Evolutionary conservation across 2,329 filamentous ascomycete species (phyloP).

Genomic region (Fulvia fulva): DNA sequence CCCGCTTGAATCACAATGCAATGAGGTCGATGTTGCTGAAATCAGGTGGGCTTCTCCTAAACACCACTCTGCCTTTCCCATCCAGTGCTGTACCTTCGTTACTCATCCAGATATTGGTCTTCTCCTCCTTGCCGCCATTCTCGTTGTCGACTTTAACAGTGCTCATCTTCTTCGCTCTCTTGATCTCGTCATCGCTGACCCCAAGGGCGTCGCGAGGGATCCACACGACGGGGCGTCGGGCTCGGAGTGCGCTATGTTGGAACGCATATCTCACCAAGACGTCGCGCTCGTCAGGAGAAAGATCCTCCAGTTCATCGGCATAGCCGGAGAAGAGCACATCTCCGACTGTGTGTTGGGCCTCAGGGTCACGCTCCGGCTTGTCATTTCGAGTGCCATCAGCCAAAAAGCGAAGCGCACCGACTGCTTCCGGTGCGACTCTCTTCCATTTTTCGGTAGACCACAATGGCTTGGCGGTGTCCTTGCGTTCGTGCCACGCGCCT

Average conservation of each 20-base stretch:
- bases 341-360: slow-evolving; percentile 67
- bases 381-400: slow-evolving; percentile 18
- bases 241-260: slow-evolving; percentile 80
- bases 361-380: slow-evolving; percentile 32
- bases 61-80: slow-evolving; percentile 66
- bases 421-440: slow-evolving; percentile 20
- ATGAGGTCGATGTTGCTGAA: slow-evolving; percentile 83
- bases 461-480: slow-evolving; percentile 7
- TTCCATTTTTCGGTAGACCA: slow-evolving; percentile 18
- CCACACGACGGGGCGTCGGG: slow-evolving; percentile 85
- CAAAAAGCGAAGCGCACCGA: slow-evolving; percentile 22
- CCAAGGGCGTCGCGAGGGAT: slow-evolving; percentile 87
- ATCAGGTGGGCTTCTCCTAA: slow-evolving; percentile 32
- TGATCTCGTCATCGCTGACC: slow-evolving; percentile 86
- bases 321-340: slow-evolving; percentile 82
- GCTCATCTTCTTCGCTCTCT: slow-evolving; percentile 69
- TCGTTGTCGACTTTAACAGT: slow-evolving; percentile 45
- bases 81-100: slow-evolving; percentile 89
- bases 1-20: slow-evolving; percentile 53
- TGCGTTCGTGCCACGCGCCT: slow-evolving; percentile 14
- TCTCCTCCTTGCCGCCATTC: slow-evolving; percentile 18
- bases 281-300: slow-evolving; percentile 86
- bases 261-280: slow-evolving; percentile 82
- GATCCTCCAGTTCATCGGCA: slow-evolving; percentile 89
- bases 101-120: slow-evolving; percentile 72